Evolutionary conservation across 1,284 basidiomycete species (phyloP), one percentile per base, ranked within the genome.

Genomic region (Fomitopsis palustris): DNA sequence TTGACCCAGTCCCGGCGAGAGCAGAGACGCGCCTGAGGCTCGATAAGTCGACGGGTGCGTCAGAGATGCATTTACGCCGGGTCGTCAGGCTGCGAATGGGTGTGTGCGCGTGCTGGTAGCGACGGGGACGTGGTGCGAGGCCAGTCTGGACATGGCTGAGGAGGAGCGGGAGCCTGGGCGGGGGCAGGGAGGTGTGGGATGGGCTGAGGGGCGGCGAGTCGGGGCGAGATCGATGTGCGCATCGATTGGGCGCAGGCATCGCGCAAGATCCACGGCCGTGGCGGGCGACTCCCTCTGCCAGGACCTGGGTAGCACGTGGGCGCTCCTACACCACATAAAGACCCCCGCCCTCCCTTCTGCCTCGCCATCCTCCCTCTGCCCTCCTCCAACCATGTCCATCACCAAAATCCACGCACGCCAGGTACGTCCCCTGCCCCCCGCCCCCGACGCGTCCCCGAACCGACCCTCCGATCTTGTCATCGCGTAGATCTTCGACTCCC

Each of bases 401-500:
- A 86, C 86, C 63, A 93, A 93, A 80, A 78, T 95, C 70, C 82
- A 87, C 78, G 92, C 92, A 71, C 92, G 93, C 74, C 92, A 94
- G 87, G 93, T 92, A 77, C 62, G 75, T 37, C 12, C 5, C n/a
- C 65, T 27, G 3, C 49, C 7, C 17, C 17, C 5, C 23, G 25
- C 25, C 31, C 37, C 35, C 37, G 52, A 29, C 29, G 27, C 33
- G 42, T 39, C 39, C 23, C 41, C 21, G 14, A 42, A 47, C 55
- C 19, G 16, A 53, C 21, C 53, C 53, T 21, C 61, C 60, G 35
- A 64, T 54, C 58, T 57, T 66, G 62, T 41, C 42, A 59, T 57
- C 62, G 51, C 59, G n/a, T 71, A 96, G 92, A 96, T 96, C 86
- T 96, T 96, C 75, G 94, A 96, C 84, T 96, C 94, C 73, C 92